Base-by-base conservation (phyloP, 495 filamentous ascomycete species). In the Penicillium goetzii region DNA sequence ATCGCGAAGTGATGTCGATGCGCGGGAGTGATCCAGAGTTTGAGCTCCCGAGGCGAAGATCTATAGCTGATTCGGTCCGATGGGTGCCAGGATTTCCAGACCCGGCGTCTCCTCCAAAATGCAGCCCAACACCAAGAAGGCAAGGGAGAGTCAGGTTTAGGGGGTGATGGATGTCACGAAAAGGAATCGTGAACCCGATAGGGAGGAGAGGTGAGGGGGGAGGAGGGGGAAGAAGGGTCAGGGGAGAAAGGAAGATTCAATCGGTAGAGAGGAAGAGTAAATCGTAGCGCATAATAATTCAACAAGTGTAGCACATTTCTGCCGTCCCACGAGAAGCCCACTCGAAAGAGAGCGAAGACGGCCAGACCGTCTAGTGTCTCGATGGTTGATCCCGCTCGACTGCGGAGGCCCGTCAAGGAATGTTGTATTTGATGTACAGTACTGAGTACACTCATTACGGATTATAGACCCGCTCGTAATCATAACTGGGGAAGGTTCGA, bases 241-340 rank as follows among this genome's bases (percentile, higher is more conserved):
- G 19, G 30, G 51, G 25, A 28, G 32, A 53, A 40, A 33, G 50
- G 34, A 58, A 32, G 55, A 33, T 23, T 40, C 32, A 40, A 38
- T 10, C 8, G 40, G 34, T 30, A 19, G 47, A 26, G 32, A 41
- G 43, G 21, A 21, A 36, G 14, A 30, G n/a, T 15, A 51, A n/a
- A 45, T 52, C 38, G 41, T 25, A 47, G 49, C 28, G 36, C 36
- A 58, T 58, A 47, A 28, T 51, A 49, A 28, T 52, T 36, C 54
- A 60, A 23, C 38, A 38, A 64, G 38, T 12, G 57, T 56, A 62
- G 56, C 58, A 60, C 65, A 59, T 58, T 49, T 70, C 50, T 70
- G 49, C 66, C 69, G 66, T 71, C 66, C 57, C 68, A 68, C 60
- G 40, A 55, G 68, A 59, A 61, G 40, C 17, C 23, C 45, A 59